Conservation (phyloP, 768 basidiomycete genomes). For the Russula sp. region DNA sequence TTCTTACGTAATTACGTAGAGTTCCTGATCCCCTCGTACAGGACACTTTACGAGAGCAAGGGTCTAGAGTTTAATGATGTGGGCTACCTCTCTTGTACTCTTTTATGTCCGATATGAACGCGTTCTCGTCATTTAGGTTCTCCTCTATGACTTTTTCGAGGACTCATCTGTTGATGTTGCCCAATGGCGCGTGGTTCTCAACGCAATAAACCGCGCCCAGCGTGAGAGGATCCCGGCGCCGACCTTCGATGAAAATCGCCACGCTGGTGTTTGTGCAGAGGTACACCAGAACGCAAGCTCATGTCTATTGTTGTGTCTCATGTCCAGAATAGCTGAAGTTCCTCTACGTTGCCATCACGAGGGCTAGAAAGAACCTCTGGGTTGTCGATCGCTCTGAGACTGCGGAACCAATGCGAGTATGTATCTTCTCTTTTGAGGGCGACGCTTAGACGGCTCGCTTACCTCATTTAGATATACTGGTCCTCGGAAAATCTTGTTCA, state of each 20-base stretch:
- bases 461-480: slow-evolving; percentile 49
- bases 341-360: slow-evolving; percentile 63
- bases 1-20: neutral
- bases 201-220: slow-evolving; percentile 35
- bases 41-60: slow-evolving; percentile 60
- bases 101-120: neutral
- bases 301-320: neutral
- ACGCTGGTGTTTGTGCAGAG: slow-evolving; percentile 37
- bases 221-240: slow-evolving; percentile 39
- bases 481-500: slow-evolving; percentile 45
- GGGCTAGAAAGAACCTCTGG: slow-evolving; percentile 65
- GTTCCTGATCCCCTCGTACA: slow-evolving; percentile 1
- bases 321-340: slow-evolving; percentile 48
- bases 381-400: slow-evolving; percentile 59
- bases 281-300: neutral
- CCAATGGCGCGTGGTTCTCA: slow-evolving; percentile 58
- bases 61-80: slow-evolving; percentile 67
- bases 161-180: slow-evolving; percentile 49
- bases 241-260: slow-evolving; percentile 47
- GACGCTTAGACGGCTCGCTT: neutral
- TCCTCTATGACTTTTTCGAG: slow-evolving; percentile 66
- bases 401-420: slow-evolving; percentile 59
- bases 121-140: slow-evolving; percentile 42
- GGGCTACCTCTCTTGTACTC: neutral
- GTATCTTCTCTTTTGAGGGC: slow-evolving; percentile 17